Evolutionary conservation across 768 basidiomycete genomes (phyloP).

Genomic region (Agrocybe chaxingu): DNA sequence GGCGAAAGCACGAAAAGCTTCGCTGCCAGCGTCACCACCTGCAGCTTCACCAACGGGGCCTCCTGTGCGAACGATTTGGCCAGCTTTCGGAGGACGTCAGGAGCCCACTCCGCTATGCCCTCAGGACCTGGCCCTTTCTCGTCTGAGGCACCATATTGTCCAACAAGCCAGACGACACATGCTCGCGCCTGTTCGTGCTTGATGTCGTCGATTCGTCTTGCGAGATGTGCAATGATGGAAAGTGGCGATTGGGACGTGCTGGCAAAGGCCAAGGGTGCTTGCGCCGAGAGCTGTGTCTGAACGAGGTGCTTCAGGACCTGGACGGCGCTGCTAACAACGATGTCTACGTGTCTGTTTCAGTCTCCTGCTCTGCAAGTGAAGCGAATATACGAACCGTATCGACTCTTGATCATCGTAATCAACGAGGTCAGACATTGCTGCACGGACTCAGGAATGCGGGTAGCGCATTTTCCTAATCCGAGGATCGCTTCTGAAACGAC

Average conservation of each 20-base stretch:
- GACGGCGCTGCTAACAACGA: slow-evolving; percentile 76
- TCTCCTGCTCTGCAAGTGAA: background rate
- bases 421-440: slow-evolving; percentile 73
- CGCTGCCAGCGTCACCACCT: slow-evolving; percentile 80
- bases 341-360: slow-evolving; percentile 41
- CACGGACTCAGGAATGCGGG: slow-evolving; percentile 61
- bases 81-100: slow-evolving; percentile 82
- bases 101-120: slow-evolving; percentile 75
- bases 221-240: slow-evolving; percentile 75
- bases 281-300: slow-evolving; percentile 53
- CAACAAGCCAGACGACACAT: slow-evolving; percentile 90
- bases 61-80: slow-evolving; percentile 73
- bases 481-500: slow-evolving; percentile 72
- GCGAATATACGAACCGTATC: slow-evolving; percentile 49
- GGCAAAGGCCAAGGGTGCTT: slow-evolving; percentile 22
- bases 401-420: slow-evolving; percentile 76
- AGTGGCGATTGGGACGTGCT: slow-evolving; percentile 41
- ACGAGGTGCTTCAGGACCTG: slow-evolving; percentile 84
- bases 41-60: slow-evolving; percentile 70
- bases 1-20: slow-evolving; percentile 76
- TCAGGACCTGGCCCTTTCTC: slow-evolving; percentile 37
- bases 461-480: slow-evolving; percentile 77
- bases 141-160: slow-evolving; percentile 67
- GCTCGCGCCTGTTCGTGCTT: slow-evolving; percentile 78
- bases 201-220: slow-evolving; percentile 75